Conservation (phyloP, 2,329 filamentous ascomycete genomes). For the Davidsoniella australis region DNA sequence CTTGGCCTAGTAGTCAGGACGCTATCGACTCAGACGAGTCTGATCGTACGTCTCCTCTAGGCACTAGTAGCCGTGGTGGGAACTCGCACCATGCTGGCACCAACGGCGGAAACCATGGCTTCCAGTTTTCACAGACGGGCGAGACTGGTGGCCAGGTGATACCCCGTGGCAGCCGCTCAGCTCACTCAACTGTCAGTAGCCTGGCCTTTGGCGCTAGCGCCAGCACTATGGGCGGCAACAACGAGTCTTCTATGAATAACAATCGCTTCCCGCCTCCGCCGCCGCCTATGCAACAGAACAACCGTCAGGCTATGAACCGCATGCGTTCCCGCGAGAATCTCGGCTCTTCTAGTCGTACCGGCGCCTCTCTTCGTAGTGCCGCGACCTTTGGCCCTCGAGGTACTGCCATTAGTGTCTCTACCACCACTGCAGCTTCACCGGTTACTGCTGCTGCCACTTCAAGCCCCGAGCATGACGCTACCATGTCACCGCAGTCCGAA, state of each 20-base stretch:
- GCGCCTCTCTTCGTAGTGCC: slow-evolving; percentile 12
- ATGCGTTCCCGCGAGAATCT: slow-evolving; percentile 14
- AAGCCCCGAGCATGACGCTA: slow-evolving; percentile 15
- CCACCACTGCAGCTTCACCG: neutral
- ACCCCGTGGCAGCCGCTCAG: slow-evolving; percentile 11
- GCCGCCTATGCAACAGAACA: neutral
- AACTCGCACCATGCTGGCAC: slow-evolving; percentile 11
- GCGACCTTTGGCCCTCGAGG: slow-evolving; percentile 9
- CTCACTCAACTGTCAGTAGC: slow-evolving; percentile 14
- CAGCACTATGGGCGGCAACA: slow-evolving; percentile 1
- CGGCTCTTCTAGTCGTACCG: neutral
- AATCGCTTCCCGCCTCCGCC: no score
- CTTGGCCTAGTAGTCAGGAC: slow-evolving; percentile 21
- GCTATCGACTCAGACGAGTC: slow-evolving; percentile 16
- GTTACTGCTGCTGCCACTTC: no score
- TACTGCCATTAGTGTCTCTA: neutral
- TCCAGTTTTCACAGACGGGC: no score
- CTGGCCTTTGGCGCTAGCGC: slow-evolving; percentile 7
- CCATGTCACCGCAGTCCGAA: neutral
- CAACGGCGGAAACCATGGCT: slow-evolving; percentile 4
- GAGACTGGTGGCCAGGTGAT: neutral
- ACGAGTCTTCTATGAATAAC: neutral
- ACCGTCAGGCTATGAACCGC: slow-evolving; percentile 1
- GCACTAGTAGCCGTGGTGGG: neutral
- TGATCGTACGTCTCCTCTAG: slow-evolving; percentile 15